Evolutionary conservation across 148 eudicot species (phyloP).

Genomic region (Polygonum maritimum): DNA sequence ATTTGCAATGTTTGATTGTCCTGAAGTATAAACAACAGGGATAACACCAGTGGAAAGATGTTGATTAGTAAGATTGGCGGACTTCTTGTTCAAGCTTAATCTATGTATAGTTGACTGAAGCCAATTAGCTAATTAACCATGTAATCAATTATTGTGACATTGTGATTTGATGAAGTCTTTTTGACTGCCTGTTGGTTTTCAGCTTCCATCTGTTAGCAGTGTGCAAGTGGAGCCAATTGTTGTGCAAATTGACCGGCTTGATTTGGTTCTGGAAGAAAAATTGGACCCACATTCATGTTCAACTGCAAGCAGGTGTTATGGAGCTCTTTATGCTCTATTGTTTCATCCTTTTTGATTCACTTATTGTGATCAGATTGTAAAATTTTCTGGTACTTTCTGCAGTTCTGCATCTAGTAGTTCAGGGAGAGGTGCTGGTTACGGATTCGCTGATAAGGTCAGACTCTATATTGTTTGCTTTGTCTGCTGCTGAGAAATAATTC

Average conservation of each 20-base stretch:
- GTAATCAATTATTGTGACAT: background rate
- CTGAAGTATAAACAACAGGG: background rate
- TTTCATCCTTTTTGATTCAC: background rate
- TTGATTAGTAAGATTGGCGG: background rate
- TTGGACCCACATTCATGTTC: slow-evolving; percentile 46
- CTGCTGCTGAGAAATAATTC: background rate
- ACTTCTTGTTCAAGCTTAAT: background rate
- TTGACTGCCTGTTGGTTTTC: slow-evolving; percentile 12
- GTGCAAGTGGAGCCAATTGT: slow-evolving; percentile 93
- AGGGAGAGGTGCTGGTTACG: slow-evolving; percentile 72
- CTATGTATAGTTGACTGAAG: background rate
- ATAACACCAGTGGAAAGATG: background rate
- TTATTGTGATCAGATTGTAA: background rate
- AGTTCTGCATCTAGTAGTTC: slow-evolving; percentile 52
- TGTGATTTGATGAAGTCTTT: background rate
- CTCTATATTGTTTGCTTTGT: background rate
- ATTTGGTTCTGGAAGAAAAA: slow-evolving; percentile 90
- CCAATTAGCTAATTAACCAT: background rate
- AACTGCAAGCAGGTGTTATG: slow-evolving; percentile 54
- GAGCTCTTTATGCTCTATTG: background rate
- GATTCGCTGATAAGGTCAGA: slow-evolving; percentile 93
- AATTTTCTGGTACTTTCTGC: slow-evolving; percentile 7
- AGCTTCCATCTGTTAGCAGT: slow-evolving; percentile 86
- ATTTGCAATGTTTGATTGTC: background rate
- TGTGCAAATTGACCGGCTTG: slow-evolving; percentile 85